Percentiles rank a stretch among this genome's conserved stretches.
Conservation (phyloP, 2,329 filamentous ascomycete genomes). For the Fusarium bactridioides region DNA sequence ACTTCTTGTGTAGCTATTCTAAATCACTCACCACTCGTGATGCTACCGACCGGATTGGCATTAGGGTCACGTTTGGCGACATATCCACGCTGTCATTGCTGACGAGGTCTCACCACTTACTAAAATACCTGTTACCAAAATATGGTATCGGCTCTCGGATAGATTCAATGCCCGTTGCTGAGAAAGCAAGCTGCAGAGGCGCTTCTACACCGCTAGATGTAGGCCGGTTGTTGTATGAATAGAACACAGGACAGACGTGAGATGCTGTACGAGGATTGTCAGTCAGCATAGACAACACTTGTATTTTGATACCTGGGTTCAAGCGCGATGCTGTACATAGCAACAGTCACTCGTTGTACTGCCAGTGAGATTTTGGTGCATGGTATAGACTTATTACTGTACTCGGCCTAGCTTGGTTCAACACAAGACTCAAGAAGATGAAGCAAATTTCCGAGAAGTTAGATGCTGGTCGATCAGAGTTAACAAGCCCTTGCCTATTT, state of each 20-base stretch:
- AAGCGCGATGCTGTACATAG: neutral
- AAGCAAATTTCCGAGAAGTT: too few species aligned
- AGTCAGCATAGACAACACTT: too few species aligned
- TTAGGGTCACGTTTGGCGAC: neutral
- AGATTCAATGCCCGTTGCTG: neutral
- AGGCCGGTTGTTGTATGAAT: neutral
- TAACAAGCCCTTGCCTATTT: too few species aligned
- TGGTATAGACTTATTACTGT: neutral
- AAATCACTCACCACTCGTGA: neutral
- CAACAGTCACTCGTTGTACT: neutral
- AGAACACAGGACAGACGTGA: fast-evolving
- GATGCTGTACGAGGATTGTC: neutral
- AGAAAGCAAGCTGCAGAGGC: fast-evolving
- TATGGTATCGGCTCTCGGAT: neutral
- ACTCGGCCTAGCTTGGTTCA: too few species aligned
- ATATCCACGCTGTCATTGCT: neutral
- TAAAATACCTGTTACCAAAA: fast-evolving
- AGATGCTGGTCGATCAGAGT: too few species aligned
- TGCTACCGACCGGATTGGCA: neutral
- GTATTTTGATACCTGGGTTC: too few species aligned
- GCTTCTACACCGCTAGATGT: neutral
- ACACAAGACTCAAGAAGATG: too few species aligned
- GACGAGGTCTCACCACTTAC: neutral
- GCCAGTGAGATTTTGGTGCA: neutral
- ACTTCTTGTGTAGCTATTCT: neutral